These are phyloP conservation scores for Talaromyces stipitatus DNA, from an alignment of 495 filamentous ascomycete genomes.

Conservation along the genomic window DNA sequence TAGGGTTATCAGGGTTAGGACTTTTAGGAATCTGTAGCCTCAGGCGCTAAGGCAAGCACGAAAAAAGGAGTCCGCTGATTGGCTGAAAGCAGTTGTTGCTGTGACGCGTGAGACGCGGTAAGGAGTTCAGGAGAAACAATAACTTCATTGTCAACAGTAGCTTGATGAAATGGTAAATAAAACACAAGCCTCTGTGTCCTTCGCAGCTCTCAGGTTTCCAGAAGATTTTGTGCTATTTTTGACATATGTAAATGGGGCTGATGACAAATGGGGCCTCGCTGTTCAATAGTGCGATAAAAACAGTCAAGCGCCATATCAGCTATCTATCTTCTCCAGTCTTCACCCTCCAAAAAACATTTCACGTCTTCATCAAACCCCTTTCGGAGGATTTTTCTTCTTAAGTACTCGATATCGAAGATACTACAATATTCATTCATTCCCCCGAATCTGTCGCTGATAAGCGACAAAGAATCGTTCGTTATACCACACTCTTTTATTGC, in stretches of 20 bases:
- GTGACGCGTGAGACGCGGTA: conserved; percentile 8
- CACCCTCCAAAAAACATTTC: background rate
- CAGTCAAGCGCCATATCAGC: conserved; percentile 1
- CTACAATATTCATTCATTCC: background rate
- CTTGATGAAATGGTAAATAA: too few species aligned
- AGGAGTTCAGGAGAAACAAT: background rate
- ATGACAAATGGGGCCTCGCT: background rate
- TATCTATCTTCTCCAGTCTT: background rate
- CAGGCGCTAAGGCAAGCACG: background rate
- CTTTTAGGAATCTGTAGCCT: background rate
- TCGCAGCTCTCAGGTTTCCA: too few species aligned
- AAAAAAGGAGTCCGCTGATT: background rate
- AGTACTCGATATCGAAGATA: background rate
- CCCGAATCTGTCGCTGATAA: background rate
- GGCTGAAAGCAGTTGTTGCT: background rate
- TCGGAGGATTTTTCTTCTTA: background rate
- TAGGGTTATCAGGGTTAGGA: background rate
- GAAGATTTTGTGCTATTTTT: too few species aligned
- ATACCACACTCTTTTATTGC: background rate
- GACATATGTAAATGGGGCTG: too few species aligned
- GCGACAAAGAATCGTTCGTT: background rate
- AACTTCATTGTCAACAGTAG: background rate
- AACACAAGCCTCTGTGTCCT: too few species aligned
- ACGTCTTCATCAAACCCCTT: background rate
- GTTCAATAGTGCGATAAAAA: conserved; percentile 1